These are phyloP conservation scores for Neurospora sp. DNA, from an alignment of 2,329 filamentous ascomycete species.

Conservation along the genomic window DNA sequence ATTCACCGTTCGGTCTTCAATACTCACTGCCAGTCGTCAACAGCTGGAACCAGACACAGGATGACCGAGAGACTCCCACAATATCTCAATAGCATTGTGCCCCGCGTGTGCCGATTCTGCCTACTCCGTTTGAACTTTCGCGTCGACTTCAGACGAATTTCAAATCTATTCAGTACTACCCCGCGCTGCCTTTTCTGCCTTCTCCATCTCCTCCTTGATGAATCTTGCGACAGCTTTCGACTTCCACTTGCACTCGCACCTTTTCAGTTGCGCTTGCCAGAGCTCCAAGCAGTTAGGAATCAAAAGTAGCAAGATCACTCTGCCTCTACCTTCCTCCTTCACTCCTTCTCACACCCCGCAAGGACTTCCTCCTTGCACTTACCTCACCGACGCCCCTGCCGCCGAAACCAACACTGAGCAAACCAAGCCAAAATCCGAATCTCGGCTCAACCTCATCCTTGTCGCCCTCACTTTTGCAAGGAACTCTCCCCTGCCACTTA, in stretches of 20 bases:
- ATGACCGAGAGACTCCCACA: not conserved
- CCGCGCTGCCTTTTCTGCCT: not conserved
- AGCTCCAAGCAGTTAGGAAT: not conserved
- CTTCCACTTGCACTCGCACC: not conserved
- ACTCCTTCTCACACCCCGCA: no score
- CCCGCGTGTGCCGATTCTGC: not conserved
- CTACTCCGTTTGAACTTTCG: not conserved
- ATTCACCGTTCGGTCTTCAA: not conserved
- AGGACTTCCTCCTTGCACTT: no score
- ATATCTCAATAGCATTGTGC: not conserved
- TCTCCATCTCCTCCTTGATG: not conserved
- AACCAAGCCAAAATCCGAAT: conserved; percentile 24
- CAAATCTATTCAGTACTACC: not conserved
- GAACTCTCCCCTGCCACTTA: not conserved
- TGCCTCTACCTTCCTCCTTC: not conserved
- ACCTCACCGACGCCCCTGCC: not conserved
- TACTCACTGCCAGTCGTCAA: not conserved
- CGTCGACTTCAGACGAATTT: not conserved
- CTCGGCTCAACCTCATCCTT: conserved; percentile 7
- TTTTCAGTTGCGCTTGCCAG: not conserved
- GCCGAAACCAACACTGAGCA: conserved; percentile 20
- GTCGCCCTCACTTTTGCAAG: no score
- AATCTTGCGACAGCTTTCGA: not conserved
- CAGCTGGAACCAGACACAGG: not conserved
- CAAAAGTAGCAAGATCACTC: not conserved